Evolutionary conservation across 2,329 filamentous ascomycete species (phyloP), one percentile per base, ranked within the genome.

Genomic region (Beauveria scarabaeidicola): DNA sequence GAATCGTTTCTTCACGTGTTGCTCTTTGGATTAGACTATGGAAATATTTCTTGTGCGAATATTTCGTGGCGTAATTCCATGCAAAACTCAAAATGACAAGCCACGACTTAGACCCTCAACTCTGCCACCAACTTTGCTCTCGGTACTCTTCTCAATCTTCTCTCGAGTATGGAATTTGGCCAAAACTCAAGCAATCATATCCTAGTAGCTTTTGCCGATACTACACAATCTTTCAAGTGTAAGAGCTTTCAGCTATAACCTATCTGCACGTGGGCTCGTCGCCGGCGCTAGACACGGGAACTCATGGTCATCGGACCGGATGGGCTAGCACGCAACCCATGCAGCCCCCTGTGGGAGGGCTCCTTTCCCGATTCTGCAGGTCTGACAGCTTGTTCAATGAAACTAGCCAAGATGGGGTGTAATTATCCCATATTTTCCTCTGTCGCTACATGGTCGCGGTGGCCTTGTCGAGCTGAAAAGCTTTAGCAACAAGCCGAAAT

Each of bases 291-390:
- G 46, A n/a, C 44, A 48, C 32, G 44, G 54, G 54, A 41, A 17
- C 38, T 10, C 17, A 23, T 44, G 46, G 55, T 58, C 55, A 58
- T 58, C 55, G 46, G 46, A 48, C 55, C 21, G 19, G 17, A 13
- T 5, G 17, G 17, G 55, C 13, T 25, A 11, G 36, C 19, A 36
- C 44, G 17, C 29, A 21, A 47, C 44, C 21, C 23, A 58, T 51
- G 46, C 55, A 58, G 55, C 55, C 46, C 55, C 46, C 55, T 58
- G 55, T n/a, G 36, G 38, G 36, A 36, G 32, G 44, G 41, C 23
- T 50, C 13, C 15, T 11, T 23, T 23, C 6, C 21, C 19, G 29
- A 48, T 57, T 27, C 32, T 50, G 43, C 21, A 41, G 29, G 47
- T 15, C 4, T 50, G 13, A 11, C 29, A 32, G 29, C 29, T 32